Base-by-base conservation (phyloP, 2,329 filamentous ascomycete species). In the Cladophialophora immunda region DNA sequence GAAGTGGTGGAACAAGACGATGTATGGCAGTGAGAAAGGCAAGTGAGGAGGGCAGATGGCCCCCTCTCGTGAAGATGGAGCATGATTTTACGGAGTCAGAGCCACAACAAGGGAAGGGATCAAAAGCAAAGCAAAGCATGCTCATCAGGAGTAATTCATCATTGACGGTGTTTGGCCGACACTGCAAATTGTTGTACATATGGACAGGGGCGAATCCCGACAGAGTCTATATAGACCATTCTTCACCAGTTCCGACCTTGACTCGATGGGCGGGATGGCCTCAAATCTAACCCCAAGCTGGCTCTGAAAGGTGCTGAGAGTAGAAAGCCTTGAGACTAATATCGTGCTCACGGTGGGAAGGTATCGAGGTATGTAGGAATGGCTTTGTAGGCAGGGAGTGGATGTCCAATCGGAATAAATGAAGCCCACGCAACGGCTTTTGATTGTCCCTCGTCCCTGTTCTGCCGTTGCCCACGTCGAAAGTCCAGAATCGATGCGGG, bases 1-100 rank as follows among this genome's bases (percentile, higher is more conserved):
- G 15, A 64, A 66, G 32, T 38, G 54, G 19, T 70, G 59, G 30
- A 68, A 68, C 54, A 65, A 68, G 58, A 65, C 66, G 15, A 67
- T 65, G 25, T 65, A 65, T 53, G 70, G 70, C 6, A 66, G 50
- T 59, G 19, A 47, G 15, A 70, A 67, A 50, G 70, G 68, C 25
- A 68, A 66, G 62, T 68, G 60, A 67, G 11, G 2, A 41, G 41
- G 32, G 29, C 19, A 58, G 78, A 74, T 25, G 6, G 19, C 11
- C n/a, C 11, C 19, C 25, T 4, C 11, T 13, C 6, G 8, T 13
- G 45, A 17, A 15, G n/a, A 50, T 9, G 1, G 19, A 50, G 19
- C 19, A 50, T 25, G 22, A 13, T 50, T 22, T 25, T 11, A 25
- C 8, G 45, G 22, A 25, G n/a, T 50, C 19, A 22, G 25, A 3